Base-by-base conservation (phyloP, 192 early-diverging fungal species). In the Kickxella alabastrina region DNA sequence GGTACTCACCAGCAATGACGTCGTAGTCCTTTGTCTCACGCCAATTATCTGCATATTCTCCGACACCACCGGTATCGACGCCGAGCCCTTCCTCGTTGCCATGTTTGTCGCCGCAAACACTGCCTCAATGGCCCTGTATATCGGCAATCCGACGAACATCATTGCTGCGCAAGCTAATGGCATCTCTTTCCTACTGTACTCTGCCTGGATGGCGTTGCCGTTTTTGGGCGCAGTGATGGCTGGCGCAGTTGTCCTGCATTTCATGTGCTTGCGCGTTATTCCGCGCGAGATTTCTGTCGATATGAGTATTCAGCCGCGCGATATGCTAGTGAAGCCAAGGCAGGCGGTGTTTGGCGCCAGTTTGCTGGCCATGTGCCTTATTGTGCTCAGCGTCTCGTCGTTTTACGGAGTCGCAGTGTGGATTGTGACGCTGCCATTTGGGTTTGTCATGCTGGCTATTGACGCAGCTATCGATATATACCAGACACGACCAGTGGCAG, bases 111-210 rank as follows among this genome's bases (percentile, higher is more conserved):
- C 81, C 0, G 83, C 84, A 25, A 93, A 93, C 51, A 87, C 83
- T 25, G 84, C 82, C 24, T 86, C 83, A 10, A 92, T 92, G 86
- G 80, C 83, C 1, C 65, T 94, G 18, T 91, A 87, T 57, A 87
- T 94, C 60, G 89, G 92, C 24, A 94, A 94, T 50, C 84, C 90
- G 14, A 92, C 90, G 7, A 92, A 95, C 60, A 84, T 95, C 10
- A 79, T 95, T 28, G 89, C 88, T 3, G 83, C 87, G 14, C 80
- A 91, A 58, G 89, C 88, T 2, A 90, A 83, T 50, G 59, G 61
- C 17, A 82, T 95, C 27, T 80, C 74, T 3, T 88, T 90, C 47
- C 49, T 90, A 10, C 76, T 75, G 17, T 95, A 91, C 56, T 82
- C 87, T 10, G 87, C 87, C 2, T 91, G 89, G 86, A 95, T 95